Conservation (phyloP, 2,329 filamentous ascomycete genomes). For the Penicillium brasilianum region DNA sequence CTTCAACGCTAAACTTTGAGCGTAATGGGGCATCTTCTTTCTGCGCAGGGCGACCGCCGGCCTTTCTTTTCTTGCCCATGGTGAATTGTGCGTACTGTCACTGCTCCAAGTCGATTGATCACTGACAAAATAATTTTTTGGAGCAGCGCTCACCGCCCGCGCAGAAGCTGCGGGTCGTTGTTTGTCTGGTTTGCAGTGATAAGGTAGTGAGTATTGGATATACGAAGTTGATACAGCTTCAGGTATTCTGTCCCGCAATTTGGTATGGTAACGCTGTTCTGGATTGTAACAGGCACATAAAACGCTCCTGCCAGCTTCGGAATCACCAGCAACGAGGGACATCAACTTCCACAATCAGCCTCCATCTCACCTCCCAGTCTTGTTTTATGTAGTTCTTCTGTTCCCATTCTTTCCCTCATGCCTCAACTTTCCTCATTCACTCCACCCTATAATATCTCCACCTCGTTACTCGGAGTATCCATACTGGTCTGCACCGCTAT, state of each 20-base stretch:
- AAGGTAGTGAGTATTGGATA: background rate
- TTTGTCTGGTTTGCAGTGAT: conserved; percentile 34
- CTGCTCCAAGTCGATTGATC: conserved; percentile 14
- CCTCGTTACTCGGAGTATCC: conserved; percentile 36
- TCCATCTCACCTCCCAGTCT: background rate
- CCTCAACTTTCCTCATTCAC: conserved; percentile 28
- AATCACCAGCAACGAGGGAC: background rate
- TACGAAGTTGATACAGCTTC: conserved; percentile 20
- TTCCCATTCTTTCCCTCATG: conserved; percentile 27
- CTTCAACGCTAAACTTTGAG: conserved; percentile 50
- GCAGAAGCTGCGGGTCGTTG: conserved; percentile 13
- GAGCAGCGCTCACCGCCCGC: conserved; percentile 38
- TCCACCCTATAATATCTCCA: conserved; percentile 30
- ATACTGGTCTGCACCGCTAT: conserved; percentile 41
- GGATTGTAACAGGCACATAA: background rate
- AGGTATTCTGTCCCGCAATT: background rate
- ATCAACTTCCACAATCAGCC: conserved; percentile 11
- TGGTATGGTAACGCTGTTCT: background rate
- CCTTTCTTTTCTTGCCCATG: conserved; percentile 72
- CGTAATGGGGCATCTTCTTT: conserved; percentile 38
- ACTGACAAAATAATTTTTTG: conserved; percentile 45
- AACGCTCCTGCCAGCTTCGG: conserved; percentile 15
- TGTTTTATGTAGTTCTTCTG: conserved; percentile 12
- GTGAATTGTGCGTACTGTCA: conserved; percentile 15
- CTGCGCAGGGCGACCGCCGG: conserved; percentile 54